A percentile compares a stretch with the other conserved stretches of the same genome.
Evolutionary conservation across 371 early-diverging fungal genomes (phyloP).

Genomic region (Mortierella sp.): DNA sequence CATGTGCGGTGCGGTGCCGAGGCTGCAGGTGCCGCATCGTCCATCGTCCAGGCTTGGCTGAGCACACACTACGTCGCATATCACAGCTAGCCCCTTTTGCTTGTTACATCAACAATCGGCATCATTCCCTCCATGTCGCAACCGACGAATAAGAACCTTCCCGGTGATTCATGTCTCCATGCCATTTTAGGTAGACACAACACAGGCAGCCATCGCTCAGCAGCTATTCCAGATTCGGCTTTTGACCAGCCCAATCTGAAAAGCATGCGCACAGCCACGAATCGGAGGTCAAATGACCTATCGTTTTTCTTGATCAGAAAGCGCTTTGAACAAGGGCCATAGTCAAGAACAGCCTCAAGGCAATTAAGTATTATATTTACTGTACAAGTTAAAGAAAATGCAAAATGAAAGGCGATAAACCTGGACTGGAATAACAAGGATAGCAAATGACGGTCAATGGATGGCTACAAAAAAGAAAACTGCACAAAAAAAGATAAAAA

Average conservation of each 20-base stretch:
- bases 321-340: not conserved
- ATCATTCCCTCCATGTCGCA: too few relatives aligned
- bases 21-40: too few relatives aligned
- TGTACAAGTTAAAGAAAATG: not conserved
- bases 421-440: conserved; percentile 8
- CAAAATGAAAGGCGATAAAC: not conserved
- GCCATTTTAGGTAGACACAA: not conserved
- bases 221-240: not conserved
- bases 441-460: not conserved
- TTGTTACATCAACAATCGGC: too few relatives aligned
- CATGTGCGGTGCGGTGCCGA: too few relatives aligned
- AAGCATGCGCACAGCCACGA: not conserved
- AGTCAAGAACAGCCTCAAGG: not conserved
- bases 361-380: not conserved
- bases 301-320: not conserved
- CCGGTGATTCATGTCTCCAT: too few relatives aligned
- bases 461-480: not conserved
- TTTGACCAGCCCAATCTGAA: not conserved
- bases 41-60: too few relatives aligned
- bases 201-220: not conserved
- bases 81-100: too few relatives aligned
- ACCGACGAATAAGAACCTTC: too few relatives aligned
- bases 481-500: not conserved
- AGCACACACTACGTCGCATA: too few relatives aligned
- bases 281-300: too few relatives aligned